Evolutionary conservation across 352 stramenopile genomes (phyloP).

Genomic region (Globisporangium polare): DNA sequence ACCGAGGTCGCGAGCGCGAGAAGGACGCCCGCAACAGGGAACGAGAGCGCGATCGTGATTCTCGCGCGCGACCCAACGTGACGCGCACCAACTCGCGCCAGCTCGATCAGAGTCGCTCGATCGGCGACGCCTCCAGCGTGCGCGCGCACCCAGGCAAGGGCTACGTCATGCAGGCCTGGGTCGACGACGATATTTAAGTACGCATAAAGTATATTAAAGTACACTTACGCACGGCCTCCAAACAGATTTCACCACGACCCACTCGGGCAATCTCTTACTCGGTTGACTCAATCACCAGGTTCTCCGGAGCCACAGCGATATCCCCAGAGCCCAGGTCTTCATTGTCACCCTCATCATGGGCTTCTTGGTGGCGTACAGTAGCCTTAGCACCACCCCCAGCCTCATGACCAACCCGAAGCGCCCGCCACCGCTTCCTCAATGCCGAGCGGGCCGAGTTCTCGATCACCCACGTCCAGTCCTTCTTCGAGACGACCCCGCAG

Average conservation of each 20-base stretch:
- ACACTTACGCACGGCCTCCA: too few species aligned
- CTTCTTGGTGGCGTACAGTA: background rate
- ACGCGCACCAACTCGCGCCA: conserved; percentile 14
- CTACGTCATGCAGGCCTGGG: conserved; percentile 69
- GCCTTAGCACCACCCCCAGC: background rate
- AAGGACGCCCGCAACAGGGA: conserved; percentile 10
- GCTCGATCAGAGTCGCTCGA: conserved; percentile 13
- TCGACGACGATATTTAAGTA: conserved; percentile 40
- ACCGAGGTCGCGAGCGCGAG: conserved; percentile 5
- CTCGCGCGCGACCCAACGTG: conserved; percentile 2
- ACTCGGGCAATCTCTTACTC: background rate
- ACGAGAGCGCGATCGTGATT: conserved; percentile 17
- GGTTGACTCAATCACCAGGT: background rate
- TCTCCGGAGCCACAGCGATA: background rate
- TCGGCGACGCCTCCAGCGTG: conserved; percentile 9
- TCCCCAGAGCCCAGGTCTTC: background rate
- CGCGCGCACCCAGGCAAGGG: conserved; percentile 30
- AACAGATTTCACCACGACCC: background rate
- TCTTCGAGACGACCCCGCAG: conserved; percentile 46
- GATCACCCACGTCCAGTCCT: conserved; percentile 63
- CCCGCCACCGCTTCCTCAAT: conserved; percentile 47
- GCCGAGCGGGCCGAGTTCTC: conserved; percentile 46
- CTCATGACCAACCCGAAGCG: conserved; percentile 22
- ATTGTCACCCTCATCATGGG: background rate
- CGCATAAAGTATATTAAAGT: background rate